Conservation (phyloP, 345 rosid genomes). For the Adansonia digitata region DNA sequence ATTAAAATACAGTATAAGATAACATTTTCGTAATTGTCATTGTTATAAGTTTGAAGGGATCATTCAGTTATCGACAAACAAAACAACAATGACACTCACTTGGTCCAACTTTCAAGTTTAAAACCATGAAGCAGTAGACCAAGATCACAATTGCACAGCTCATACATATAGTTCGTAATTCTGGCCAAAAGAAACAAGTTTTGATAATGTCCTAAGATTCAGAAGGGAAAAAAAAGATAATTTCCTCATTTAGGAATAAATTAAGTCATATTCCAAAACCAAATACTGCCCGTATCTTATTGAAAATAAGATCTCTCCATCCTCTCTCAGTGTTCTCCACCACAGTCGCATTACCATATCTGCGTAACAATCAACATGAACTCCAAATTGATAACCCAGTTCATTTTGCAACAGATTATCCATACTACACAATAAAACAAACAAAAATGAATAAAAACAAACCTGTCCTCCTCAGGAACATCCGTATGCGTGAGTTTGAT, state of each 20-base stretch:
- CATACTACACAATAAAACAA: not conserved
- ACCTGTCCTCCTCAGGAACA: constrained; percentile 95
- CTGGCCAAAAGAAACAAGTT: not conserved
- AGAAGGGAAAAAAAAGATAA: not conserved
- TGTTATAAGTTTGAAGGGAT: not conserved
- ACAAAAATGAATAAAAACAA: constrained; percentile 23
- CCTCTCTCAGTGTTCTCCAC: constrained; percentile 96
- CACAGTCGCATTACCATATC: constrained; percentile 92
- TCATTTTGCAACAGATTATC: not conserved
- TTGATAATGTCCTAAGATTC: not conserved
- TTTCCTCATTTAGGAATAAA: not conserved
- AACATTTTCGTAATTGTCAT: not conserved
- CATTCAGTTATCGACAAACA: not conserved
- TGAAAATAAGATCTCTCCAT: constrained; percentile 88
- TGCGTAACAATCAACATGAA: constrained; percentile 24
- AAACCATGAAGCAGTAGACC: constrained; percentile 9
- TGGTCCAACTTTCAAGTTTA: constrained; percentile 6
- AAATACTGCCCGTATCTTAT: constrained; percentile 81
- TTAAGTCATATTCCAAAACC: constrained; percentile 69
- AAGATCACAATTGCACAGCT: not conserved
- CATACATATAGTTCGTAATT: not conserved
- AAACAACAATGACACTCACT: not conserved
- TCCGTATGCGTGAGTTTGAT: constrained; percentile 72
- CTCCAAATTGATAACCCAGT: not conserved
- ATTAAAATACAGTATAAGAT: not conserved